A percentile compares a stretch with the other conserved stretches of the same genome.
phyloP scores from a whole-genome alignment of 2,329 filamentous ascomycete genomes.

The Diaporthe capsici region DNA sequence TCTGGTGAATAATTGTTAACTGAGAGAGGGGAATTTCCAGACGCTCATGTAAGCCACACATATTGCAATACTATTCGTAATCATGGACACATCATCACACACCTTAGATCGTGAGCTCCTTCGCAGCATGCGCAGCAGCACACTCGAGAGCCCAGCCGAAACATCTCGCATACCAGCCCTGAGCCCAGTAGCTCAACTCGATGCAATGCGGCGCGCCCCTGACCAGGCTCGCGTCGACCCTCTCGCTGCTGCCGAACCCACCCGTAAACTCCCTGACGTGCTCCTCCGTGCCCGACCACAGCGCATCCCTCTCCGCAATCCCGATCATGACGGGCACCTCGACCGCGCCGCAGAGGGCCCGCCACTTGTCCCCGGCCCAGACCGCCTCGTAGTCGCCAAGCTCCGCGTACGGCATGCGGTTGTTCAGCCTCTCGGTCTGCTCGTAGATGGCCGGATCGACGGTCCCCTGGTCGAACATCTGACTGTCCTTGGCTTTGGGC shows the following conservation, averaged over 20 bases:
- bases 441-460: slow-evolving; percentile 41
- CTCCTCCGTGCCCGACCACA: slow-evolving; percentile 42
- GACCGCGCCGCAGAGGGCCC: slow-evolving; percentile 34
- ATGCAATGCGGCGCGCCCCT: slow-evolving; percentile 38
- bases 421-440: slow-evolving; percentile 41
- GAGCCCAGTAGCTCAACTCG: slow-evolving; percentile 36
- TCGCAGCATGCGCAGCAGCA: slow-evolving; percentile 5
- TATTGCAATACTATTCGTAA: not conserved
- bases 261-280: slow-evolving; percentile 42
- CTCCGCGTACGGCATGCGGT: slow-evolving; percentile 41
- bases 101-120: not conserved
- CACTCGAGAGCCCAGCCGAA: slow-evolving; percentile 39
- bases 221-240: slow-evolving; percentile 42
- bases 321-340: slow-evolving; percentile 43
- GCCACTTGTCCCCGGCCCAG: slow-evolving; percentile 36
- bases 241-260: slow-evolving; percentile 41
- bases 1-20: not conserved
- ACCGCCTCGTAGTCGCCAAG: slow-evolving; percentile 15
- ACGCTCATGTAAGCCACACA: not conserved
- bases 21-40: accelerated
- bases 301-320: slow-evolving; percentile 43
- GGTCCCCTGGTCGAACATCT: slow-evolving; percentile 42
- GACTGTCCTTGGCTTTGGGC: slow-evolving; percentile 38
- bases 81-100: not conserved
- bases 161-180: slow-evolving; percentile 36